A percentile compares a stretch with the other conserved stretches of the same genome.
Conservation (phyloP, 768 basidiomycete genomes). For the Fibroporia radiculosa region DNA sequence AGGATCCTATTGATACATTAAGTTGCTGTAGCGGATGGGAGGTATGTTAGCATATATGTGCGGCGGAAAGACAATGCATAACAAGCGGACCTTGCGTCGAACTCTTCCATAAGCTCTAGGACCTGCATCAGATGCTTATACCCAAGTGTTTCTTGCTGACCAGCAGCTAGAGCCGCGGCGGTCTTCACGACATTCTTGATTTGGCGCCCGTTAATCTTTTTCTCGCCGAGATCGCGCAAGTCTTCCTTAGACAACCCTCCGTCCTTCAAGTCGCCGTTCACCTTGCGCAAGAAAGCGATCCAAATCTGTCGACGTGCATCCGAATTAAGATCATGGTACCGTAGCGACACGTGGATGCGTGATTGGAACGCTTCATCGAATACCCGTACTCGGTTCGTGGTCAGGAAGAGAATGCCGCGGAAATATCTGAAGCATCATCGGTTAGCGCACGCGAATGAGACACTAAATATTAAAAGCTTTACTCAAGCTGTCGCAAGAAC, state of each 20-base stretch:
- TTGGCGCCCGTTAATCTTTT: slow-evolving; percentile 54
- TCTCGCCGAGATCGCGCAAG: slow-evolving; percentile 37
- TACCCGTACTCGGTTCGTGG: slow-evolving; percentile 30
- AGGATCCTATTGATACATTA: slow-evolving; percentile 1
- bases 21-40: neutral
- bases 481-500: slow-evolving; percentile 27
- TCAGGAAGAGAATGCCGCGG: slow-evolving; percentile 32
- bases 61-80: no score
- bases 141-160: slow-evolving; percentile 36
- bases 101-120: slow-evolving; percentile 56
- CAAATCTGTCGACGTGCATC: slow-evolving; percentile 54
- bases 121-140: slow-evolving; percentile 49
- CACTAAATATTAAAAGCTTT: neutral
- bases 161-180: slow-evolving; percentile 51
- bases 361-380: slow-evolving; percentile 31
- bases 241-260: slow-evolving; percentile 32
- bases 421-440: slow-evolving; percentile 15
- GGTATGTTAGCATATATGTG: no score
- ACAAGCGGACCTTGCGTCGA: slow-evolving; percentile 25
- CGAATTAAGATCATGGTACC: slow-evolving; percentile 50
- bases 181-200: slow-evolving; percentile 66
- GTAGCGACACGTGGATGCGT: slow-evolving; percentile 32
- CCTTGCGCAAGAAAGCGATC: slow-evolving; percentile 48
- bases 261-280: slow-evolving; percentile 17
- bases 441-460: neutral